Conservation (phyloP, 805 yeast genomes). For the Candida ficus region DNA sequence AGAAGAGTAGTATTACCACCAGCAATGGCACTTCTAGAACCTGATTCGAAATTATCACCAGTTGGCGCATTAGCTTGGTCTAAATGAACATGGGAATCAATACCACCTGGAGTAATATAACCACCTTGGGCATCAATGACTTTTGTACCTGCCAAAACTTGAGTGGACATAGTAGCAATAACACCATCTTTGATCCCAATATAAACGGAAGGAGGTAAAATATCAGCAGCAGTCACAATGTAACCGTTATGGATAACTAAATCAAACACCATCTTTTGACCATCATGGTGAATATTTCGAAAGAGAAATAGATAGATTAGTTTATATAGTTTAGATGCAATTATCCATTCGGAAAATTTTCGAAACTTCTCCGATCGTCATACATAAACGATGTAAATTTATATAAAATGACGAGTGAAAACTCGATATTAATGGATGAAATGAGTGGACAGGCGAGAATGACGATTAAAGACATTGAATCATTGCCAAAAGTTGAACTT, state of each 20-base stretch:
- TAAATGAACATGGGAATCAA: slow-evolving; percentile 46
- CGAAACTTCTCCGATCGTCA: slow-evolving; percentile 1
- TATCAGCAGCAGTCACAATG: slow-evolving; percentile 28
- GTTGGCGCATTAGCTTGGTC: slow-evolving; percentile 37
- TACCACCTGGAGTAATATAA: slow-evolving; percentile 45
- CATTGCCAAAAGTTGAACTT: slow-evolving; percentile 13
- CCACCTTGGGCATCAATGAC: slow-evolving; percentile 44
- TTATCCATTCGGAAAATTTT: not conserved
- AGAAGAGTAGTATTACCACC: slow-evolving; percentile 48
- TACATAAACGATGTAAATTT: not conserved
- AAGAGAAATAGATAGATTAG: not conserved
- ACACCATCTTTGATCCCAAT: slow-evolving; percentile 38
- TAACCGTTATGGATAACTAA: slow-evolving; percentile 28
- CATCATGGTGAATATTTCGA: too few relatives aligned
- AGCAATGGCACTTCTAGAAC: slow-evolving; percentile 40
- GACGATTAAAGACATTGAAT: slow-evolving; percentile 10
- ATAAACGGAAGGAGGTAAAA: slow-evolving; percentile 31
- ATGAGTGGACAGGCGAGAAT: not conserved
- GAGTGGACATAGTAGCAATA: slow-evolving; percentile 32
- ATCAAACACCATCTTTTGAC: too few relatives aligned
- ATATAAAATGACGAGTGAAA: not conserved
- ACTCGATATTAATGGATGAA: not conserved
- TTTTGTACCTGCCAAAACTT: slow-evolving; percentile 22
- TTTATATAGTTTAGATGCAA: not conserved
- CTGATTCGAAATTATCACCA: slow-evolving; percentile 41